Base-by-base conservation (phyloP, 768 basidiomycete genomes). In the Leccinum imitatum region DNA sequence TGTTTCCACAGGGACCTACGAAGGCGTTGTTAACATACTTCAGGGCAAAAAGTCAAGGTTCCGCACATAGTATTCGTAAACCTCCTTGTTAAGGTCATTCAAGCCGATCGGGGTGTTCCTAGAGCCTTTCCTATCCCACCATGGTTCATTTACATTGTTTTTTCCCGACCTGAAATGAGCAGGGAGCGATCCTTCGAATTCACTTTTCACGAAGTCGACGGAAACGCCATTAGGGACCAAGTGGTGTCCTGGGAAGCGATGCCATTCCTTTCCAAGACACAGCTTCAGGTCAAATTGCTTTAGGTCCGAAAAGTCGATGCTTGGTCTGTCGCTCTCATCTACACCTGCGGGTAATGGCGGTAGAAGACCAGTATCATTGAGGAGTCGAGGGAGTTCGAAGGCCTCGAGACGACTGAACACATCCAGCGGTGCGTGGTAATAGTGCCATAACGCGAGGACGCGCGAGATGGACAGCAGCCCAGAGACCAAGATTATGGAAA, bases 211-310 rank as follows among this genome's bases (percentile, higher is more conserved):
- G 74, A 94, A 98, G 59, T 88, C 82, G n/a, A 96, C 86, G 27
- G 85, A 80, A 59, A 98, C 77, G 27, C 85, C 90, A 59, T 87
- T 83, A 2, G 95, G 95, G 21, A 98, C 82, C 52, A 96, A 82
- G 73, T 90, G 98, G 71, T 90, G 89, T 4, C 93, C 86, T 3
- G 95, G 91, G 80, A 94, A 99, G 23, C 96, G 83, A 70, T 98
- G 80, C 97, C 97, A 99, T 75, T 99, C 97, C 72, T 95, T 95
- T 52, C 89, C 93, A 54, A 90, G 79, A 75, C 97, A 99, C 1
- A 99, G 69, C 30, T 80, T 84, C 59, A 98, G 76, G 58, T 86
- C 82, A 67, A 95, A 85, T 13, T 84, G 78, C 58, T 79, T 80
- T 68, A 98, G 78, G 0, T 84, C 85, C 1, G 86, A 73, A 27